Base-by-base conservation (phyloP, 257 asterid genomes). In the Schizonepeta tenuifolia region DNA sequence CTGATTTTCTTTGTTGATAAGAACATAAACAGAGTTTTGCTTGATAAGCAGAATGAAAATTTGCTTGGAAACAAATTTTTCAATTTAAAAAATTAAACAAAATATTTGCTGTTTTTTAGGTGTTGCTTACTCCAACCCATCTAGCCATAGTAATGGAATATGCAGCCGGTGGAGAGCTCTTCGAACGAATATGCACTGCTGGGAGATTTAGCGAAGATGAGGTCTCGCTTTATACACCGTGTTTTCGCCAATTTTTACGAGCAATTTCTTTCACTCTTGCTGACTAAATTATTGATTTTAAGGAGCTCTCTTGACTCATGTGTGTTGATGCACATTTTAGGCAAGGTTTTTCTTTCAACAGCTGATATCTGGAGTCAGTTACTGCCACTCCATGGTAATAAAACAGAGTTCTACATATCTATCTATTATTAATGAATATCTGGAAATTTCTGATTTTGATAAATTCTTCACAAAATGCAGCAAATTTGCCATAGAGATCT, bases 101-200 rank as follows among this genome's bases (percentile, higher is more conserved):
- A 55, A 10, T 1, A 3, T 1, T 8, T 40, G 33, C 10, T 22
- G 7, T 11, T 77, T 57, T 53, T 68, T 77, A 90, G 96, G 96
- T 84, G 21, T 76, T 87, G 72, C 79, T 90, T 7, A 90, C 96
- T 7, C 93, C 91, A 8, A 85, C 87, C 41, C 96, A 90, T 81
- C 80, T 90, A 67, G 92, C 92, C 74, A 85, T 90, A 55, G 92
- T 90, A 1, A 90, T 90, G 97, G 97, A 90, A 50, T 90, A 88
- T 56, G 97, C 97, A 21, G 80, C 96, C 0, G 96, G 96, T 0
- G 97, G 96, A 8, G 97, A 90, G 83, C 97, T 90, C 53, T 90
- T 90, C 35, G 90, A 86, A 46, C 70, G 84, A 64, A 88, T 90
- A 63, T 83, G 93, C 73, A 88, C 44, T 74, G 96, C 92, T 12